These are phyloP conservation scores for Cenchrus fungigraminus DNA, from an alignment of 176 grass and related monocot species.

Conservation along the genomic window DNA sequence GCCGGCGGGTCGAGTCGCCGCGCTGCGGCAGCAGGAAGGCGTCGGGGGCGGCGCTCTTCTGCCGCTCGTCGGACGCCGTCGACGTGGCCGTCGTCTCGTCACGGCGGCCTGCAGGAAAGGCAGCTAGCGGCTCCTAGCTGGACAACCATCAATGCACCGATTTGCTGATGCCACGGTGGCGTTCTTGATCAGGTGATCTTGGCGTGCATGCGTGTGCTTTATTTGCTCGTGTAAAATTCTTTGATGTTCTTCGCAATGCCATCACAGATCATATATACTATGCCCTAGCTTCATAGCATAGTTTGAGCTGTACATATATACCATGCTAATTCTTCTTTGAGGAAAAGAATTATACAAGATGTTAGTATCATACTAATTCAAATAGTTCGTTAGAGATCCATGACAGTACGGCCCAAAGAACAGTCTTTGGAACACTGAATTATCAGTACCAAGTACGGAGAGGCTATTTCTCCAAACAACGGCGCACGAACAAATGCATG, in stretches of 20 bases:
- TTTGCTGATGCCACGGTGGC: neutral
- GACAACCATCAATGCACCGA: neutral
- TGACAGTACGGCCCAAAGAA: neutral
- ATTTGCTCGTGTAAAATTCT: neutral
- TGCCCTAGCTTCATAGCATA: neutral
- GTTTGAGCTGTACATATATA: neutral
- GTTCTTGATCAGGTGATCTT: neutral
- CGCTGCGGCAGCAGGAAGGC: slow-evolving; percentile 1
- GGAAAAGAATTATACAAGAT: neutral
- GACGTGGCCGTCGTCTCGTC: neutral
- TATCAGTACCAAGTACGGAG: neutral
- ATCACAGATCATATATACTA: neutral
- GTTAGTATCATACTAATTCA: neutral
- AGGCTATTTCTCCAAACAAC: neutral
- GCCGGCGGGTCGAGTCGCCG: slow-evolving; percentile 39
- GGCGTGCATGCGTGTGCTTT: neutral
- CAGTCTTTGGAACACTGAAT: neutral
- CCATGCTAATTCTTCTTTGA: neutral
- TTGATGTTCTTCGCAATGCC: neutral
- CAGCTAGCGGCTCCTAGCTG: neutral
- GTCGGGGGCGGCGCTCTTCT: slow-evolving; percentile 2
- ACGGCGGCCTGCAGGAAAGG: neutral
- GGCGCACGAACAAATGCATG: neutral
- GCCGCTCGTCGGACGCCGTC: slow-evolving; percentile 44
- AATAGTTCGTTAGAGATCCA: slow-evolving; percentile 6